Evolutionary conservation across 2,329 filamentous ascomycete genomes (phyloP).

Genomic region (Neurospora crassa): DNA sequence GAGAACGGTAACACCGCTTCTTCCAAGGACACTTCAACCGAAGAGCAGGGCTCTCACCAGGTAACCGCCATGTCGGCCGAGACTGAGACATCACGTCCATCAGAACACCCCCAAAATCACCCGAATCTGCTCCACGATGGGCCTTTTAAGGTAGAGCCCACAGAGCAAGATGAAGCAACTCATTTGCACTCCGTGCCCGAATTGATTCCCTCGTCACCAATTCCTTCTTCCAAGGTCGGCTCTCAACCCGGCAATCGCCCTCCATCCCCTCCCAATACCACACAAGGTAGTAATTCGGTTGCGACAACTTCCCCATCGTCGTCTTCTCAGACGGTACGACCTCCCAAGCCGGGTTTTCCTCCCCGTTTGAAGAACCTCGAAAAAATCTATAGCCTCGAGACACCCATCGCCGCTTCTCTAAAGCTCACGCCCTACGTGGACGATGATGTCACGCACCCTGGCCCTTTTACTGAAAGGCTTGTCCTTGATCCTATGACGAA

Average conservation of each 20-base stretch:
- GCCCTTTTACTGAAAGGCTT: constrained; percentile 17
- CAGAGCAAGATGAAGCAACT: background rate
- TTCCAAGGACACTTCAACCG: background rate
- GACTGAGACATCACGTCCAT: background rate
- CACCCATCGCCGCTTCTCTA: constrained; percentile 8
- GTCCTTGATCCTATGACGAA: constrained; percentile 6
- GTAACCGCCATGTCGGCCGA: background rate
- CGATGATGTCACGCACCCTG: constrained; percentile 14
- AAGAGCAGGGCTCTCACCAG: background rate
- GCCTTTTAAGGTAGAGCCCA: constrained; percentile 1
- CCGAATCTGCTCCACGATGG: background rate
- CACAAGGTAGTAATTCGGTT: background rate
- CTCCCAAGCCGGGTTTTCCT: constrained; percentile 5
- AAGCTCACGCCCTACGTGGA: constrained; percentile 16
- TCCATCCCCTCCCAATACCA: background rate
- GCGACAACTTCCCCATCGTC: background rate
- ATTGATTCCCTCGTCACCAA: background rate
- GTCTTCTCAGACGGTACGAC: background rate
- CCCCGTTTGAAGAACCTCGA: constrained; percentile 11
- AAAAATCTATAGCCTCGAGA: constrained; percentile 9
- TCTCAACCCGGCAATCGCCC: background rate
- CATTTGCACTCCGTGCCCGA: background rate
- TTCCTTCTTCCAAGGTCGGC: background rate
- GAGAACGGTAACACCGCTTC: background rate
- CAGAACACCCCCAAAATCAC: background rate